Base-by-base conservation (phyloP, 2,329 filamentous ascomycete species). In the Curvularia verruculosa region DNA sequence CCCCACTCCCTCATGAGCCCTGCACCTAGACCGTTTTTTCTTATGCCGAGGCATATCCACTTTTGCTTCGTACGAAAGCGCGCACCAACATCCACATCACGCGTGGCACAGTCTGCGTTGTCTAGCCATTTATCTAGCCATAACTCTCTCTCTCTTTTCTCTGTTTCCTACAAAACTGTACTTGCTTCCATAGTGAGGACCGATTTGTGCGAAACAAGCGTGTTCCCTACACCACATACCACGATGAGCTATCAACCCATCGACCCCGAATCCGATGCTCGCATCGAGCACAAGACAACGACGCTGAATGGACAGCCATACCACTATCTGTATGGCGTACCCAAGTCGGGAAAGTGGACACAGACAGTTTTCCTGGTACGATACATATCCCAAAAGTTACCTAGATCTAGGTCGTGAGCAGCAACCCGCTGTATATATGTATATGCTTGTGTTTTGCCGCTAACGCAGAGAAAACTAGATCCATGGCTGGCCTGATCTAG, bases 401-500 rank as follows among this genome's bases (percentile, higher is more conserved):
- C 34, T 7, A 1, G n/a, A 9, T 34, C 13, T 19, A 9, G 39
- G 6, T 19, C 3, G 19, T 28, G n/a, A n/a, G n/a, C n/a, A n/a
- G n/a, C n/a, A n/a, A n/a, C n/a, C n/a, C n/a, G n/a, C n/a, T n/a
- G n/a, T n/a, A n/a, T n/a, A n/a, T 28, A 23, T 28, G 24, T 18
- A 28, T 44, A 15, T n/a, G n/a, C n/a, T n/a, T 28, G 23, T 15
- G 10, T 8, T n/a, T 10, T 29, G n/a, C 28, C 23, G 15, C 5
- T 46, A 46, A 29, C 26, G 18, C 18, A n/a, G 5, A 10, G 1
- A 10, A 19, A 19, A 19, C 10, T 24, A 84, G 82, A 80, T 90
- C 70, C 89, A 92, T 76, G 93, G 93, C 64, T 96, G 88, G 78
- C 93, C 93, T 0, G 92, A 96, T 77, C 78, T 95, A 18, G 85